A percentile compares a stretch with the other conserved stretches of the same genome.
phyloP scores from a whole-genome alignment of 257 asterid species.

The Solanum etuberosum region DNA sequence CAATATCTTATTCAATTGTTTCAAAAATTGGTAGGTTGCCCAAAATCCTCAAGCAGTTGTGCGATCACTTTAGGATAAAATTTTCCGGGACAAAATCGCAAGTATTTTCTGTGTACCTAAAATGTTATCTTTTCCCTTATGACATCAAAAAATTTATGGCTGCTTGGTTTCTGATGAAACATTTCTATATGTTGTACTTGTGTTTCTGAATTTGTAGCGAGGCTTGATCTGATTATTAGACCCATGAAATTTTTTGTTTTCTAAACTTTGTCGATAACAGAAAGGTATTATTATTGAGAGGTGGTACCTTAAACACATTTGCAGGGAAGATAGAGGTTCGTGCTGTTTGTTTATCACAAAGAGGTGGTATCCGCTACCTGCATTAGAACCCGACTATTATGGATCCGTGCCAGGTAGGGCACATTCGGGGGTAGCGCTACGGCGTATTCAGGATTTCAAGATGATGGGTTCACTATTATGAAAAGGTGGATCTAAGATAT shows the following conservation, averaged over 20 bases:
- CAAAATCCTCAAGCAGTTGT: neutral
- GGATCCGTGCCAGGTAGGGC: too few relatives aligned
- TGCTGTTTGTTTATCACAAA: too few relatives aligned
- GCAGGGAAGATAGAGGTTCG: too few relatives aligned
- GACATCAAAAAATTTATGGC: neutral
- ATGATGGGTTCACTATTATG: too few relatives aligned
- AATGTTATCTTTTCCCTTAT: neutral
- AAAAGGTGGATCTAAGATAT: too few relatives aligned
- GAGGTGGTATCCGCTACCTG: too few relatives aligned
- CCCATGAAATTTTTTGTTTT: neutral
- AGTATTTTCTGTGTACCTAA: neutral
- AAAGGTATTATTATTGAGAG: neutral
- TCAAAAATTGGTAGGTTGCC: neutral
- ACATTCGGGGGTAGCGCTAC: too few relatives aligned
- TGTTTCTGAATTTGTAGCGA: neutral
- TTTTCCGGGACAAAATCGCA: neutral
- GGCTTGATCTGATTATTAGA: neutral
- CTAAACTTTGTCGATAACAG: neutral
- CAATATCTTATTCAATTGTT: neutral
- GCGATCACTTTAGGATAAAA: neutral
- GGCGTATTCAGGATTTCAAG: too few relatives aligned
- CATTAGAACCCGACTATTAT: too few relatives aligned
- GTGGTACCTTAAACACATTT: too few relatives aligned
- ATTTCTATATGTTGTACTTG: neutral
- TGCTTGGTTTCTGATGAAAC: neutral